Base-by-base conservation (phyloP, 2,329 filamentous ascomycete genomes). In the Fonsecaea multimorphosa region DNA sequence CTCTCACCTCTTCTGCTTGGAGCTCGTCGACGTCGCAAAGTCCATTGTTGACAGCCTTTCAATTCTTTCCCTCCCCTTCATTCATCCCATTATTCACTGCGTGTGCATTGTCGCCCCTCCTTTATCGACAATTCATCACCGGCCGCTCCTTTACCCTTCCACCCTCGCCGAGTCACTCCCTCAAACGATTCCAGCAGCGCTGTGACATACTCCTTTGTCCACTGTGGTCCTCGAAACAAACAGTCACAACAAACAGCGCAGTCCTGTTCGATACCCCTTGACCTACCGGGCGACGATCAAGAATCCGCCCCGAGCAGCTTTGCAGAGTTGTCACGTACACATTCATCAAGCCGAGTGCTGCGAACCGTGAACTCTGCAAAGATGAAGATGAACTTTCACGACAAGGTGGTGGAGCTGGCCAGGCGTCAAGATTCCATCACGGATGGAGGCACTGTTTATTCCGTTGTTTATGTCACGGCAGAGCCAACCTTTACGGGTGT, bases 381-480 rank as follows among this genome's bases (percentile, higher is more conserved):
- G 31, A 44, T 49, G 27, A 67, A 66, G 36, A 59, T 60, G 16
- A 59, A 67, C 44, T 66, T 70, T 24, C 67, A 72, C 58, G 58
- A 65, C 38, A 62, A 22, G 32, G 60, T 69, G 64, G 64, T 58
- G 27, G 59, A 68, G 16, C 61, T 70, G 67, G 68, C 62, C 40
- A 70, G 64, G 44, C 67, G 70, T 22, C 64, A 70, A 54, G 66
- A 66, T 36, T 60, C 68, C 31, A 71, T 58, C 38, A 68, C 64
- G 4, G 65, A 66, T 14, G 65, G 67, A 51, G 70, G 70, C 34
- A 67, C 64, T 14, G 68, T 70, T 32, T 65, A 68, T 46, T 70
- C 69, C 4, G 75, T 84, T 46, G 79, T 86, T 49, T 84, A 86
- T 73, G 78, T 85, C 53, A 86, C 85, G 0, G 78, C 82, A 32